Conservation (phyloP, 805 yeast genomes). For the Danielia reshetovae region DNA sequence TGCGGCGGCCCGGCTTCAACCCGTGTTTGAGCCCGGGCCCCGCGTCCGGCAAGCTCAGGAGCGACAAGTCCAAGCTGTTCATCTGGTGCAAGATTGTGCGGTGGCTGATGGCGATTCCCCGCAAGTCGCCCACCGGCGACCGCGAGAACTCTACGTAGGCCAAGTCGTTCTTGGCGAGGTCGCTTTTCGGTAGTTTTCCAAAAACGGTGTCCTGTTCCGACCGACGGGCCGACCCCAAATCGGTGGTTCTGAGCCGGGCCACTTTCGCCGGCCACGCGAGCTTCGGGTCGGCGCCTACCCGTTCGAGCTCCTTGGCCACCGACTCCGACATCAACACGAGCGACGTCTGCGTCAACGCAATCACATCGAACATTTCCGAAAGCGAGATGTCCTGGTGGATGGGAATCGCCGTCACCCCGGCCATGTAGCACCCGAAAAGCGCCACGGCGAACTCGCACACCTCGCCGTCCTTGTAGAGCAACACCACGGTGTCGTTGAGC, state of each 20-base stretch:
- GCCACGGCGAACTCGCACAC: conserved; percentile 84
- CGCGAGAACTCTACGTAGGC: conserved; percentile 92
- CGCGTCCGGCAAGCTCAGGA: conserved; percentile 63
- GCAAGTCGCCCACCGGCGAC: conserved; percentile 83
- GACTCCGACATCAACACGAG: conserved; percentile 77
- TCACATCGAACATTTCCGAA: conserved; percentile 66
- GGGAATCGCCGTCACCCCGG: conserved; percentile 94
- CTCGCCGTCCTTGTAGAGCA: conserved; percentile 81
- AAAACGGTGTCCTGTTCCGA: conserved; percentile 28
- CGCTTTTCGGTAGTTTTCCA: conserved; percentile 12
- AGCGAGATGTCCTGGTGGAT: conserved; percentile 70
- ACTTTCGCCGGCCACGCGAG: conserved; percentile 73
- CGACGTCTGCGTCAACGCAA: conserved; percentile 71
- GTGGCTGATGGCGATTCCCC: conserved; percentile 93
- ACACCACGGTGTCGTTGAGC: conserved; percentile 77
- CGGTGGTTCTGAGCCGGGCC: conserved; percentile 78
- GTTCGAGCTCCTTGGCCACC: conserved; percentile 71
- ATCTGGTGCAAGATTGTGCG: conserved; percentile 85
- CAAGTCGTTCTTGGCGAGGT: conserved; percentile 43
- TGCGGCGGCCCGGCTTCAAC: conserved; percentile 27
- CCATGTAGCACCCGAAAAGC: conserved; percentile 84
- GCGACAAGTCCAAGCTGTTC: conserved; percentile 64
- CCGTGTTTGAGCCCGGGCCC: conserved; percentile 48
- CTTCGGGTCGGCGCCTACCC: conserved; percentile 44
- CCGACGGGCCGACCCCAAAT: conserved; percentile 61